Conservation (phyloP, 768 basidiomycete genomes). For the Boletus fagicola region DNA sequence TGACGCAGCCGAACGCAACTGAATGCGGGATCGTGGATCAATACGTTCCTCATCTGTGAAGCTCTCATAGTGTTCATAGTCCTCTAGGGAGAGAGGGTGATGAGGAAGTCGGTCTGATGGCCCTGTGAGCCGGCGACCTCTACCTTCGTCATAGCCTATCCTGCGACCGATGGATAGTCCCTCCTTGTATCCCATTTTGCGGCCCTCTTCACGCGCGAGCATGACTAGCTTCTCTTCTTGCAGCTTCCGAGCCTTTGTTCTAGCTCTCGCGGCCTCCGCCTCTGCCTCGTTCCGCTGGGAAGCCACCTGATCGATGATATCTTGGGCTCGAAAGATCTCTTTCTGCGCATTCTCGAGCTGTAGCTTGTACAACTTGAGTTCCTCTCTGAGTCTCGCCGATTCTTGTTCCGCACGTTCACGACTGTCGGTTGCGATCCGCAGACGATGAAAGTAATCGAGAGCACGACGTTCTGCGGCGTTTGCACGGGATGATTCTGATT, state of each 20-base stretch:
- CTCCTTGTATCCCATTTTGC: conserved; percentile 40
- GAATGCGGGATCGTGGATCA: conserved; percentile 15
- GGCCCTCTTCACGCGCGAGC: conserved; percentile 44
- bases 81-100: conserved; percentile 12
- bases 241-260: conserved; percentile 43
- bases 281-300: conserved; percentile 45
- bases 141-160: conserved; percentile 32
- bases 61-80: conserved; percentile 11
- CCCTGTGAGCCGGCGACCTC: conserved; percentile 7
- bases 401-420: conserved; percentile 41
- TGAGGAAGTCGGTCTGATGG: conserved; percentile 15
- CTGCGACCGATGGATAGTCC: conserved; percentile 37
- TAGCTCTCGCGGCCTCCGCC: conserved; percentile 42
- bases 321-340: conserved; percentile 44
- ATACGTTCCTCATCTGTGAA: conserved; percentile 23
- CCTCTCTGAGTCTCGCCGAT: conserved; percentile 37
- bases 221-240: conserved; percentile 42
- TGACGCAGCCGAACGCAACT: conserved; percentile 17
- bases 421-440: conserved; percentile 41
- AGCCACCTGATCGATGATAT: conserved; percentile 42
- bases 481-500: conserved; percentile 42
- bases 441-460: conserved; percentile 43
- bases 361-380: conserved; percentile 45
- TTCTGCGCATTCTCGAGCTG: conserved; percentile 45
- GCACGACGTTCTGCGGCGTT: conserved; percentile 46